Conservation (phyloP, 2,329 filamentous ascomycete genomes). For the Talaromyces albobiverticillius region DNA sequence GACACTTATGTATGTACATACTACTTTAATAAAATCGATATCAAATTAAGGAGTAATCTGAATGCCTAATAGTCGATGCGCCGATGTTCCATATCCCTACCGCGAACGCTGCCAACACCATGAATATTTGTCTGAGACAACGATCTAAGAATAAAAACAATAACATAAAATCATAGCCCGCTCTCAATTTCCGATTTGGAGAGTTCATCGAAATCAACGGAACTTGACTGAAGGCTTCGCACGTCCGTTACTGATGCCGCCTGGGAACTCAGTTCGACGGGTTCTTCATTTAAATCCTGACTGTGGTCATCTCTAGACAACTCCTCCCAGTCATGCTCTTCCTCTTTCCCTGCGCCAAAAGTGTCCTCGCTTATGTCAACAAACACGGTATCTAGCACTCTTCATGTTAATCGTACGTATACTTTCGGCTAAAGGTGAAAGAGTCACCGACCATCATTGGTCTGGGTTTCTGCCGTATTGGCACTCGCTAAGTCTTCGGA, state of each 20-base stretch:
- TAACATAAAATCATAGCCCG: not conserved
- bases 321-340: slow-evolving; percentile 42
- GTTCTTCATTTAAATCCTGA: slow-evolving; percentile 30
- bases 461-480: slow-evolving; percentile 44
- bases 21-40: not conserved
- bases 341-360: slow-evolving; percentile 25
- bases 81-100: not conserved
- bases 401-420: slow-evolving; percentile 20
- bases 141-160: not conserved
- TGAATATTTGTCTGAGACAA: not conserved
- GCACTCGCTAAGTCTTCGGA: slow-evolving; percentile 31
- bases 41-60: not conserved
- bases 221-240: slow-evolving; percentile 34
- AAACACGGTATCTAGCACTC: slow-evolving; percentile 8
- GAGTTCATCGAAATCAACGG: slow-evolving; percentile 25
- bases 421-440: slow-evolving; percentile 35
- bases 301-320: slow-evolving; percentile 28
- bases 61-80: no score
- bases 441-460: slow-evolving; percentile 46
- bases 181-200: slow-evolving; percentile 18
- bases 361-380: slow-evolving; percentile 7
- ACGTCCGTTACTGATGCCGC: slow-evolving; percentile 26
- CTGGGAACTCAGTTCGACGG: slow-evolving; percentile 28
- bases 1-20: no score
- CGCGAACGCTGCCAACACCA: not conserved